These are phyloP conservation scores for Clonostachys rhizophaga DNA, from an alignment of 2,329 filamentous ascomycete genomes.

Conservation along the genomic window DNA sequence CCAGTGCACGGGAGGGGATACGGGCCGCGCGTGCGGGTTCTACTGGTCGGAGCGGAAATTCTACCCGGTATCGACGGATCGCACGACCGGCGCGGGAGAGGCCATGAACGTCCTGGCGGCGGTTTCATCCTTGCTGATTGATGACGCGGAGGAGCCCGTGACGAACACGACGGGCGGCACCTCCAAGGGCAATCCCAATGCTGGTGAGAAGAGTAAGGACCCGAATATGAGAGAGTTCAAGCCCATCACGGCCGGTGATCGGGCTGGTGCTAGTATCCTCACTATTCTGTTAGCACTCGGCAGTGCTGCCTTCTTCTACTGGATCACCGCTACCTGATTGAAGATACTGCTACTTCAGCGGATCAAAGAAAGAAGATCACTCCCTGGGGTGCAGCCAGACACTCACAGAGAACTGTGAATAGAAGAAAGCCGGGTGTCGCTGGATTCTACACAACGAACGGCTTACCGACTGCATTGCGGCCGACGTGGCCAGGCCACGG, in stretches of 20 bases:
- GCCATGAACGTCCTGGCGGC: slow-evolving; percentile 65
- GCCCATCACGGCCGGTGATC: slow-evolving; percentile 4
- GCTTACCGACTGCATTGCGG: too few species aligned
- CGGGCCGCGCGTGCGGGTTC: slow-evolving; percentile 33
- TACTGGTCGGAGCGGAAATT: slow-evolving; percentile 46
- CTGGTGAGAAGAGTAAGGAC: slow-evolving; percentile 20
- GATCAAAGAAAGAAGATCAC: too few species aligned
- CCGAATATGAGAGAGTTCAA: not conserved
- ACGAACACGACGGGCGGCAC: slow-evolving; percentile 56
- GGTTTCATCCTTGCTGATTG: slow-evolving; percentile 55
- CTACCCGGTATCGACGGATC: slow-evolving; percentile 44
- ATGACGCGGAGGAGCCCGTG: slow-evolving; percentile 33
- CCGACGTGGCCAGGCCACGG: too few species aligned
- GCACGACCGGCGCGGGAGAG: slow-evolving; percentile 56
- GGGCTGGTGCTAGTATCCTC: slow-evolving; percentile 3
- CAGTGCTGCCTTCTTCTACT: too few species aligned
- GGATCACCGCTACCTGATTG: too few species aligned
- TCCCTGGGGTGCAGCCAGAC: too few species aligned
- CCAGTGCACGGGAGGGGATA: slow-evolving; percentile 33
- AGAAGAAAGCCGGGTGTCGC: too few species aligned
- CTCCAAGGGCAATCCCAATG: slow-evolving; percentile 43
- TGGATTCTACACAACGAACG: too few species aligned
- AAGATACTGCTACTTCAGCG: too few species aligned
- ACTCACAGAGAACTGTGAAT: too few species aligned
- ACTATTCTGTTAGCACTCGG: not conserved